phyloP scores from a whole-genome alignment of 1,139 yeast genomes.

The Petasospora rhodanensis region DNA sequence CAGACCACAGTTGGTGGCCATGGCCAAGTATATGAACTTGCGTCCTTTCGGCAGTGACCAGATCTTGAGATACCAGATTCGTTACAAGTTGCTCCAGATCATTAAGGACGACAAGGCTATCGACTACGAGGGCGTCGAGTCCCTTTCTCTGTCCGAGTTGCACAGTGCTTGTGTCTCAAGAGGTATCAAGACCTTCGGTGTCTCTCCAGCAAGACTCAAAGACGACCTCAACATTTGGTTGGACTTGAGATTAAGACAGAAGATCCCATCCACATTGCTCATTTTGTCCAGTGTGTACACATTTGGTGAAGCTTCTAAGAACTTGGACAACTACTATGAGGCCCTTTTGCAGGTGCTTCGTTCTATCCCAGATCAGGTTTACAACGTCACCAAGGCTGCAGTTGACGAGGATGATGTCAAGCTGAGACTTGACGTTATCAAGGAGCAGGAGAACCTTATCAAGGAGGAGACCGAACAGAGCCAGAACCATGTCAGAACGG shows the following conservation, averaged over 20 bases:
- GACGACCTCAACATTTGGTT: constrained; percentile 87
- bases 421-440: constrained; percentile 84
- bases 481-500: constrained; percentile 31
- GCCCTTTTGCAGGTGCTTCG: constrained; percentile 85
- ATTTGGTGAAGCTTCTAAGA: constrained; percentile 66
- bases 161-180: constrained; percentile 89
- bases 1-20: constrained; percentile 87
- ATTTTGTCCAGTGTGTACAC: constrained; percentile 85
- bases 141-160: constrained; percentile 77
- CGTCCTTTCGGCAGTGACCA: constrained; percentile 94
- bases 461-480: constrained; percentile 86
- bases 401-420: constrained; percentile 58
- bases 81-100: constrained; percentile 83
- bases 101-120: constrained; percentile 90
- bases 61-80: constrained; percentile 85
- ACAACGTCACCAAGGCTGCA: constrained; percentile 91
- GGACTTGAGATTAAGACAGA: constrained; percentile 80
- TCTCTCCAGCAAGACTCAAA: constrained; percentile 78
- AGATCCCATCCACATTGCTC: constrained; percentile 86
- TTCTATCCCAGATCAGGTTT: constrained; percentile 91
- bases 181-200: constrained; percentile 83
- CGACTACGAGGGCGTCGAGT: constrained; percentile 89
- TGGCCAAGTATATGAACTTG: constrained; percentile 89
- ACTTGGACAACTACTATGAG: constrained; percentile 62
- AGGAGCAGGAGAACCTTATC: constrained; percentile 94